Base-by-base conservation (phyloP, 768 basidiomycete genomes). In the Phaeolepiota aurea region DNA sequence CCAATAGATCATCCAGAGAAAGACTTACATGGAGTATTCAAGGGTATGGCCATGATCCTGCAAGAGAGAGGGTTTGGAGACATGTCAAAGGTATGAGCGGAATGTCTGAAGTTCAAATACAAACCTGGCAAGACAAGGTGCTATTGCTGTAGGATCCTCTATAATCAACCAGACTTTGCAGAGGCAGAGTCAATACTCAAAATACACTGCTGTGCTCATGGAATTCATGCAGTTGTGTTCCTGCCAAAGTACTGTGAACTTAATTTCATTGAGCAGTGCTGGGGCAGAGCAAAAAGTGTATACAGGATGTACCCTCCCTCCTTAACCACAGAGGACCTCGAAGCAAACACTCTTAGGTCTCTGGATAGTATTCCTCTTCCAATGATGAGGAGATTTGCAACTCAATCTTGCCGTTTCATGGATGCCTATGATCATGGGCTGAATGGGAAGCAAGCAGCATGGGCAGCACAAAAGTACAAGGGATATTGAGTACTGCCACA, bases 121-220 rank as follows among this genome's bases (percentile, higher is more conserved):
- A 40, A 38, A 44, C 22, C 20, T 33, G 20, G 19, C 25, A 16
- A 40, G 40, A 12, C 19, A 12, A 21, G 37, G 30, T 63, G 63
- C 47, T 65, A 61, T 48, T 54, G 51, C 38, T 49, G 54, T 3
- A 40, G 56, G 2, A 38, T 65, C 11, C 59, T 64, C n/a, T 69
- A 53, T 52, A 61, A 58, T 31, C 47, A 73, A 37, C 63, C 63
- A 3, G 68, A 75, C 44, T 74, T 72, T 48, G 50, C 43, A 16
- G 41, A 58, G 33, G 52, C 57, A 2, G 43, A 58, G 38, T 62
- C 63, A 1, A 32, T 54, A 14, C 51, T 72, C 0, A 56, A 72
- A 44, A 41, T 20, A 2, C 25, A 48, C 3, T 59, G 48, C 42
- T 37, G 51, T 7, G 36, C 37, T 2, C 41, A 46, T 12, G 55